A percentile compares a stretch with the other conserved stretches of the same genome.
Conservation (phyloP, 1,284 basidiomycete species). For the Cutaneotrichosporon sp. region DNA sequence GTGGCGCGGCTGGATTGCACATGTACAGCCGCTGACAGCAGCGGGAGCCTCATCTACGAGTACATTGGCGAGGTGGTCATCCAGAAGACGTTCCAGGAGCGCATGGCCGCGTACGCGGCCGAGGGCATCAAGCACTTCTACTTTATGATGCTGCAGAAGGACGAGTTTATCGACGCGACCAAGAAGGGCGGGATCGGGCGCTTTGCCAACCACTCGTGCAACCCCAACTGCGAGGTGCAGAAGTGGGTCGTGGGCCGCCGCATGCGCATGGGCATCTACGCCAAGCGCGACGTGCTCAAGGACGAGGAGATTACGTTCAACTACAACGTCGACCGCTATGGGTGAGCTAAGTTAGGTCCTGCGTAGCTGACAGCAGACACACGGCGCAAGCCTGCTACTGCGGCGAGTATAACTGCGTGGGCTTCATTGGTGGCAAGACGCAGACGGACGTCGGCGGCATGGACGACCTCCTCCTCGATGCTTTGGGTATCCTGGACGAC, state of each 20-base stretch:
- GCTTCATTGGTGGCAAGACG: conserved; percentile 95
- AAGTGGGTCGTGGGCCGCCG: conserved; percentile 95
- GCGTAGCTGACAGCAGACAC: conserved; percentile 62
- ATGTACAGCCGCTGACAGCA: conserved; percentile 43
- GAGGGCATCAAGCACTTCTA: conserved; percentile 98
- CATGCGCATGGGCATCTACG: conserved; percentile 98
- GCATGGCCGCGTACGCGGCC: conserved; percentile 90
- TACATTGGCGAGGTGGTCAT: conserved; percentile 97
- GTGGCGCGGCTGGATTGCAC: conserved; percentile 35
- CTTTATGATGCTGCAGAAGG: conserved; percentile 99
- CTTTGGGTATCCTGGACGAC: conserved; percentile 93
- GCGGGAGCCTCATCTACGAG: conserved; percentile 94
- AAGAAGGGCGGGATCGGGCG: conserved; percentile 94
- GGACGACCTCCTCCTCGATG: conserved; percentile 93
- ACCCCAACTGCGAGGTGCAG: conserved; percentile 97
- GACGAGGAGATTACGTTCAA: conserved; percentile 98
- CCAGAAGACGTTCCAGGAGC: conserved; percentile 81
- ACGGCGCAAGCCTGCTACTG: conserved; percentile 95
- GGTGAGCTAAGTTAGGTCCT: conserved; percentile 58
- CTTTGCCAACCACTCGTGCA: conserved; percentile 98
- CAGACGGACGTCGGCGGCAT: conserved; percentile 93
- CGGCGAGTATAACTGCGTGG: conserved; percentile 93
- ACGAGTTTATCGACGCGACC: conserved; percentile 99
- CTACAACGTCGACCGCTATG: conserved; percentile 99
- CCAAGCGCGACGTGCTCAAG: conserved; percentile 75